phyloP scores from a whole-genome alignment of 148 eudicot species.

The Chenopodium quinoa region DNA sequence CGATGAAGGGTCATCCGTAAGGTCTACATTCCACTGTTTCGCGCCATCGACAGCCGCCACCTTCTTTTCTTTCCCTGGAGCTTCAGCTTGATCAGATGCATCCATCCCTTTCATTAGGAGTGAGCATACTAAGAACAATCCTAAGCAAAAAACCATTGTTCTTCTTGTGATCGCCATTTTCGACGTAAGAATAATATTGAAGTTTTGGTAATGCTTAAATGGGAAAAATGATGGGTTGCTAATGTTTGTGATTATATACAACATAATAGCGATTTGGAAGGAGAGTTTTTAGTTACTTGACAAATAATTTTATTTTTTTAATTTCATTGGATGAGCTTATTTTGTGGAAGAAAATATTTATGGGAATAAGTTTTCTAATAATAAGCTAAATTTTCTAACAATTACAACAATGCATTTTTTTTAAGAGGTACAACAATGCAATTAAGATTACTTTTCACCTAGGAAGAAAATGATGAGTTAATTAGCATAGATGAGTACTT shows the following conservation, averaged over 20 bases:
- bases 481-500: too few species aligned
- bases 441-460: too few species aligned
- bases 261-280: neutral
- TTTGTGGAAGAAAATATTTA: too few species aligned
- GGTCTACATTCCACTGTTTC: neutral
- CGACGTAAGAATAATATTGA: neutral
- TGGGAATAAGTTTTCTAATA: too few species aligned
- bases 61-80: neutral
- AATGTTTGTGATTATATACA: neutral
- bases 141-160: slow-evolving; percentile 10
- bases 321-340: too few species aligned
- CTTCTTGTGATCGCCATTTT: slow-evolving; percentile 19
- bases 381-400: too few species aligned
- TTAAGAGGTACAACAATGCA: too few species aligned
- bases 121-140: slow-evolving; percentile 21
- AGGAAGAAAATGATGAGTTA: too few species aligned
- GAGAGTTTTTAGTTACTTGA: neutral
- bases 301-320: too few species aligned
- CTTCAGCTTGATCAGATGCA: neutral
- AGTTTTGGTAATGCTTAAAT: neutral
- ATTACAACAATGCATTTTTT: too few species aligned
- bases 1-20: neutral
- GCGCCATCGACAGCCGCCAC: neutral
- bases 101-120: slow-evolving; percentile 2
- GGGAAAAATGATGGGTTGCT: neutral